Percentiles rank a stretch among this genome's conserved stretches.
phyloP scores from a whole-genome alignment of 805 yeast species.

The Metahyphopichia silvanorum region DNA sequence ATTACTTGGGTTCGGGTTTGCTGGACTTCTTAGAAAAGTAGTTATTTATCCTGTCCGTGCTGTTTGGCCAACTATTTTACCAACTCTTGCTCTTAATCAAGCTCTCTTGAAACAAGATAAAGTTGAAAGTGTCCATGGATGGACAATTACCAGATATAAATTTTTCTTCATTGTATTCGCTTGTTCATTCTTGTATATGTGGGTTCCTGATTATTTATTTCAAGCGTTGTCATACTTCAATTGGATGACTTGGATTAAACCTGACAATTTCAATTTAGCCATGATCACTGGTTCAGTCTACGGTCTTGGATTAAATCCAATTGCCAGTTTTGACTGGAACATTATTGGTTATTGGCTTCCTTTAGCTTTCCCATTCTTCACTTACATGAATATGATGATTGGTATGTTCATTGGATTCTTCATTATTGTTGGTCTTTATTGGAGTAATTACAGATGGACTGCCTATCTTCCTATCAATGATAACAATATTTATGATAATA shows the following conservation, averaged over 20 bases:
- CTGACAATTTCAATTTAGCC: slow-evolving; percentile 46
- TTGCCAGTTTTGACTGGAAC: slow-evolving; percentile 54
- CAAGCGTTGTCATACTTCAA: slow-evolving; percentile 41
- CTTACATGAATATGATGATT: slow-evolving; percentile 9
- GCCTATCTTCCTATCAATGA: slow-evolving; percentile 36
- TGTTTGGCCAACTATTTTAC: slow-evolving; percentile 49
- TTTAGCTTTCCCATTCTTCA: slow-evolving; percentile 43
- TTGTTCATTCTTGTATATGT: slow-evolving; percentile 38
- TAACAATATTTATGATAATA: slow-evolving; percentile 44
- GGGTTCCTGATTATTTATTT: slow-evolving; percentile 46
- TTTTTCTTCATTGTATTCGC: slow-evolving; percentile 19
- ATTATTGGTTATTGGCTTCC: slow-evolving; percentile 23
- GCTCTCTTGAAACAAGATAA: slow-evolving; percentile 22
- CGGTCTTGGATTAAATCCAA: slow-evolving; percentile 54
- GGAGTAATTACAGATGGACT: slow-evolving; percentile 19
- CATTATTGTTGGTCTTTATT: slow-evolving; percentile 17
- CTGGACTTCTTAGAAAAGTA: slow-evolving; percentile 26
- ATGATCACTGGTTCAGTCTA: slow-evolving; percentile 43
- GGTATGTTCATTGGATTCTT: slow-evolving; percentile 17
- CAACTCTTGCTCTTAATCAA: slow-evolving; percentile 24
- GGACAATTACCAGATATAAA: slow-evolving; percentile 25
- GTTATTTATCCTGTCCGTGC: slow-evolving; percentile 50
- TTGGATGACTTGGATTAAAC: slow-evolving; percentile 61
- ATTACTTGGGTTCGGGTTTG: slow-evolving; percentile 28
- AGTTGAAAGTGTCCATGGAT: slow-evolving; percentile 26